Conservation (phyloP, 2,329 filamentous ascomycete species). For the Diplodia intermedia region DNA sequence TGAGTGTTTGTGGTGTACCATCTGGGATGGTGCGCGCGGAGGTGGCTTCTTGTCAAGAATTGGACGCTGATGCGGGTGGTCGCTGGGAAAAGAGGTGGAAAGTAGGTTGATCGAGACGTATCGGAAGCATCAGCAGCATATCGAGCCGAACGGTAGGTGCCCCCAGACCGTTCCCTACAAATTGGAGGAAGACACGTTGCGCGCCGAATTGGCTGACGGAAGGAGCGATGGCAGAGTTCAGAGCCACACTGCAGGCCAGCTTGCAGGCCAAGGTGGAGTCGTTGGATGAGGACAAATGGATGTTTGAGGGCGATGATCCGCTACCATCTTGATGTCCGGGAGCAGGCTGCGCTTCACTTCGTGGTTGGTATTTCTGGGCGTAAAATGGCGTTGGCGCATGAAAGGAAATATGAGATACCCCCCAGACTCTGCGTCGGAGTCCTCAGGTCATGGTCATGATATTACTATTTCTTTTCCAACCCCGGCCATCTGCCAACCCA, state of each 20-base stretch:
- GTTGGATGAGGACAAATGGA: slow-evolving; percentile 86
- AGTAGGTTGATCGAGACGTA: slow-evolving; percentile 45
- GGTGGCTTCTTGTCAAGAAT: background rate
- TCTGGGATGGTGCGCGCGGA: background rate
- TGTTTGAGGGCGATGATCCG: slow-evolving; percentile 75
- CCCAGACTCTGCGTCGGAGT: background rate
- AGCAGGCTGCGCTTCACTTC: background rate
- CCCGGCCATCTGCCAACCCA: background rate
- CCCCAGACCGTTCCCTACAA: background rate
- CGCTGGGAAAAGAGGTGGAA: slow-evolving; percentile 41
- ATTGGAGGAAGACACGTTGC: background rate
- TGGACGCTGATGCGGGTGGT: background rate
- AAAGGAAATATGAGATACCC: slow-evolving; percentile 22
- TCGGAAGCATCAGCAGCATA: slow-evolving; percentile 43
- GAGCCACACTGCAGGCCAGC: slow-evolving; percentile 64
- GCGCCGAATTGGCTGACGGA: background rate
- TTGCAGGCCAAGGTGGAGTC: slow-evolving; percentile 74
- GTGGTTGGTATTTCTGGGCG: slow-evolving; percentile 7
- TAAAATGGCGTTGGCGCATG: background rate
- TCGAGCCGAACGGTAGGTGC: slow-evolving; percentile 38
- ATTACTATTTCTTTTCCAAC: slow-evolving; percentile 3
- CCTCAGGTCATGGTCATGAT: slow-evolving; percentile 20
- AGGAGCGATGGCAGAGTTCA: slow-evolving; percentile 49
- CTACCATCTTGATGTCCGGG: background rate
- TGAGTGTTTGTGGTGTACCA: background rate